Base-by-base conservation (phyloP, 305 asterid genomes). In the Nicotiana rustica region DNA sequence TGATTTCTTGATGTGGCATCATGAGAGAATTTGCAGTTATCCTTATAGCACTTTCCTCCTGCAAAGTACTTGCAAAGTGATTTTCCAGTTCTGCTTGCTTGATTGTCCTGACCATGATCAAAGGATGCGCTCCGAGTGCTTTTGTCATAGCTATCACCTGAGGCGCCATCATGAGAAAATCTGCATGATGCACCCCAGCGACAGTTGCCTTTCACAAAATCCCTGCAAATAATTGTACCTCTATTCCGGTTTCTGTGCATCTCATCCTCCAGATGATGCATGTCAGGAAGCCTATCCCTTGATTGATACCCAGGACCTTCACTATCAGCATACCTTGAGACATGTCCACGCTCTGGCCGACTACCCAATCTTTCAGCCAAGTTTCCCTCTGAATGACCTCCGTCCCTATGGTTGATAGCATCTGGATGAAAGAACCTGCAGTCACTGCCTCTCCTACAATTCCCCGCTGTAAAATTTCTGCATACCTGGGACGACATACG, bases 151-250 rank as follows among this genome's bases (percentile, higher is more conserved):
- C 38, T 80, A 41, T 90, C 95, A 85, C 89, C 91, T 78, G 93
- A 84, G 85, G 87, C 86, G 68, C 71, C 81, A 84, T 87, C 90
- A 85, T 95, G 99, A 81, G 96, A 92, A 86, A 90, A 95, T 89
- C 90, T 89, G 90, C 98, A 95, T n/a, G 87, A 56, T 81, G 94
- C 94, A 75, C 95, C 98, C 97, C 94, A 93, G 52, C 91, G 90
- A 82, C 98, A 92, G 38, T 80, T 90, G 61, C 98, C 97, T 86
- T 84, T 93, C 77, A 88, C 17, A 67, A 92, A 89, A 79, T 92
- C 90, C 88, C 85, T 91, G 85, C 99, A 93, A 78, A 91, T 89
- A 82, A 91, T 73, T 70, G 88, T 79, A 83, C 73, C 89, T 86
- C 90, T 92, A 83, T 86, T 90, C 85, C 85, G 88, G 85, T 36